Conservation (phyloP, 2,329 filamentous ascomycete genomes). For the Pseudohalonectria lignicola region DNA sequence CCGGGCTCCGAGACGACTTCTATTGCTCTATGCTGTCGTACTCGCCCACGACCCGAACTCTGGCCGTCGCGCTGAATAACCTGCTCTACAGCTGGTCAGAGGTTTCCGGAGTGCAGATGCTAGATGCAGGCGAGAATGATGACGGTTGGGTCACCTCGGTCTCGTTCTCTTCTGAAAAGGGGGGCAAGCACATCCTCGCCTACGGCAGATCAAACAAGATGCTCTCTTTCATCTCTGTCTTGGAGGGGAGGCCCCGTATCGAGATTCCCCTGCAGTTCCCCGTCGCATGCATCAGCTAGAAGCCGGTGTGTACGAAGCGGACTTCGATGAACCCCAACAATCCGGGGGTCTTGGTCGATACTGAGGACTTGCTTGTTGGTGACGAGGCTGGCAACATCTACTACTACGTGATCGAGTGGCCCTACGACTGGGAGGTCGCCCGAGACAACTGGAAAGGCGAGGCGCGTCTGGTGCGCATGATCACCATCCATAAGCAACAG, state of each 20-base stretch:
- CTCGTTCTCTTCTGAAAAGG: conserved; percentile 75
- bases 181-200: conserved; percentile 70
- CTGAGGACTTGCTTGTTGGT: conserved; percentile 78
- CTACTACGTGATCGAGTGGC: conserved; percentile 88
- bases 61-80: conserved; percentile 75
- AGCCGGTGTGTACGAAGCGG: conserved; percentile 47
- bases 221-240: conserved; percentile 67
- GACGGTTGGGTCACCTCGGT: conserved; percentile 64
- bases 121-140: conserved; percentile 33
- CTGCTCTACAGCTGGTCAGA: conserved; percentile 88
- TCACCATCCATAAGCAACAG: conserved; percentile 75
- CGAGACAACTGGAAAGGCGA: conserved; percentile 64
- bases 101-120: conserved; percentile 48
- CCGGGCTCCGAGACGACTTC: conserved; percentile 83
- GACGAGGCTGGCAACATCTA: conserved; percentile 76
- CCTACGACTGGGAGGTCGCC: conserved; percentile 48
- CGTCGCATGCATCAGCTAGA: conserved; percentile 74
- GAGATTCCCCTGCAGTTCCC: conserved; percentile 60
- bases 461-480: conserved; percentile 65
- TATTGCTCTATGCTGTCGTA: conserved; percentile 91
- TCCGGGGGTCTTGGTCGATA: conserved; percentile 41
- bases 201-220: conserved; percentile 71
- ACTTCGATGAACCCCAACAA: conserved; percentile 37
- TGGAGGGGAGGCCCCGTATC: conserved; percentile 38
- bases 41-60: conserved; percentile 58